phyloP scores from a whole-genome alignment of 129 eudicot genomes.

The Artemisia argyi region DNA sequence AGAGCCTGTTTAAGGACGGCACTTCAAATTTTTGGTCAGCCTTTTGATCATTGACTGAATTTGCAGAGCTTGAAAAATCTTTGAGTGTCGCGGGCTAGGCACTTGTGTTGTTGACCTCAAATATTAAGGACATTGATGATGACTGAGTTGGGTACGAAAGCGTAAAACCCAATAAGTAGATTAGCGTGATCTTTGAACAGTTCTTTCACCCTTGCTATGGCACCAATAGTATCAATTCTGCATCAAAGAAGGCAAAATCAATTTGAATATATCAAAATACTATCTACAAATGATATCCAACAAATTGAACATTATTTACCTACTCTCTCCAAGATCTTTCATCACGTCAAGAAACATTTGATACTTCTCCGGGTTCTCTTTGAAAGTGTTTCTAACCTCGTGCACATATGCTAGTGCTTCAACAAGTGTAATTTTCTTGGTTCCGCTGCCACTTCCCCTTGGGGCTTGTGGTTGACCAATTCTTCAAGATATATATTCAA shows the following conservation, averaged over 20 bases:
- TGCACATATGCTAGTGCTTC: conserved; percentile 86
- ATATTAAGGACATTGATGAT: no score
- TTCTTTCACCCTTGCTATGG: conserved; percentile 83
- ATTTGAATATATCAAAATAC: not conserved
- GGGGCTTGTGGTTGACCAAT: conserved; percentile 67
- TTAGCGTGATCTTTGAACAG: conserved; percentile 81
- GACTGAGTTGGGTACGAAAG: conserved; percentile 64
- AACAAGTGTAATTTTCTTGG: conserved; percentile 32
- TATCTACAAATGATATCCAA: not conserved
- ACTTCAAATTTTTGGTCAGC: conserved; percentile 34
- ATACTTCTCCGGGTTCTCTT: conserved; percentile 78
- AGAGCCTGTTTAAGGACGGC: conserved; percentile 63
- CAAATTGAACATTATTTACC: conserved; percentile 34
- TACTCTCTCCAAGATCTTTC: conserved; percentile 69
- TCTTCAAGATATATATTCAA: conserved; percentile 33
- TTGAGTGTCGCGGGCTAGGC: conserved; percentile 43
- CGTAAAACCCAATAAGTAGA: conserved; percentile 79
- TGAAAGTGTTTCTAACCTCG: conserved; percentile 90
- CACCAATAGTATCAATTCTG: conserved; percentile 93
- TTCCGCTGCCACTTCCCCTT: conserved; percentile 41
- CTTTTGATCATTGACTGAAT: conserved; percentile 22
- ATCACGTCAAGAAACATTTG: conserved; percentile 73
- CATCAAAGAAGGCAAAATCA: conserved; percentile 19
- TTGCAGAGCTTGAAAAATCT: conserved; percentile 24
- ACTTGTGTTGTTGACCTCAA: conserved; percentile 24